phyloP scores from a whole-genome alignment of 179 eudicot genomes.

The Beta lomatogona region DNA sequence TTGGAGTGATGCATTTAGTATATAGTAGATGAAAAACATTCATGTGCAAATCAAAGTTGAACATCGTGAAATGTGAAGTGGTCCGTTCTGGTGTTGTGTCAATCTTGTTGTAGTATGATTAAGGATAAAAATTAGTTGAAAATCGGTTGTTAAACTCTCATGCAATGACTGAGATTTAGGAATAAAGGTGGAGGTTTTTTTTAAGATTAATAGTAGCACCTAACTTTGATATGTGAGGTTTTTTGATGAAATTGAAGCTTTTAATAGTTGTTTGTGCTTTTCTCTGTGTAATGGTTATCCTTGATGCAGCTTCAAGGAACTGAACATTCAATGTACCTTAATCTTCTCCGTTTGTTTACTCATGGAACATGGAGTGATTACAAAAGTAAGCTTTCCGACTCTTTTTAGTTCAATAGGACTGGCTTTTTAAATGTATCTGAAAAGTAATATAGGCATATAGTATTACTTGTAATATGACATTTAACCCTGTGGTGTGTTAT shows the following conservation, averaged over 20 bases:
- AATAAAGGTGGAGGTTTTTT: not conserved
- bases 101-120: no score
- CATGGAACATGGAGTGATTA: slow-evolving; percentile 98
- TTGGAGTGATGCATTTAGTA: not conserved
- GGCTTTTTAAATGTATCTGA: not conserved
- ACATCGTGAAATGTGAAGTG: no score
- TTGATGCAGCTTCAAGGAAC: slow-evolving; percentile 88
- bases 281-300: not conserved
- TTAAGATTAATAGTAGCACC: not conserved
- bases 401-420: not conserved
- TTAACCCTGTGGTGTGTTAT: not conserved
- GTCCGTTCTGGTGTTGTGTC: no score
- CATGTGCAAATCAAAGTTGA: not conserved
- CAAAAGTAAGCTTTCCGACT: slow-evolving; percentile 61
- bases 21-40: not conserved
- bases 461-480: not conserved
- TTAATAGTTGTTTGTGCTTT: not conserved
- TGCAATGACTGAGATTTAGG: not conserved
- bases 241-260: not conserved
- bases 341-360: slow-evolving; percentile 90
- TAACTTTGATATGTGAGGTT: not conserved
- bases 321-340: slow-evolving; percentile 63
- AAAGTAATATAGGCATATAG: not conserved
- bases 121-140: no score
- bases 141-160: not conserved